These are phyloP conservation scores for Penicillium psychrosexuale DNA, from an alignment of 2,329 filamentous ascomycete species.

Conservation along the genomic window DNA sequence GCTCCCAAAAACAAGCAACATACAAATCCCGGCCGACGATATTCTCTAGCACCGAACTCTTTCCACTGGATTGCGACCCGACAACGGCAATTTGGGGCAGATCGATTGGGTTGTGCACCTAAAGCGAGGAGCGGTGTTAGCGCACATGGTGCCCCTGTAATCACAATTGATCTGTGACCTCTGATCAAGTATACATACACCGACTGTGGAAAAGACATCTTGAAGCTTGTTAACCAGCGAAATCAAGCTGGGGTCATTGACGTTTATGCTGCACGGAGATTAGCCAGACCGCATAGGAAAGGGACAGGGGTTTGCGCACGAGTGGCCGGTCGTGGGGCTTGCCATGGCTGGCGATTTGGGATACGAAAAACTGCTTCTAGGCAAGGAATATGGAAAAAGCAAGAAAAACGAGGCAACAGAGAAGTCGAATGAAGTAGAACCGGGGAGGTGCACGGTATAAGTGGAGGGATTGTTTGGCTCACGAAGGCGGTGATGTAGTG, in stretches of 20 bases:
- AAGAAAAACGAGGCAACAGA: slow-evolving; percentile 16
- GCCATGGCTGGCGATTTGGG: slow-evolving; percentile 42
- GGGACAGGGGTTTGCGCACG: slow-evolving; percentile 39
- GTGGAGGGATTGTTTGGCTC: slow-evolving; percentile 24
- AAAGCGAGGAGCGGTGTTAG: slow-evolving; percentile 30
- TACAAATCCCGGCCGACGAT: slow-evolving; percentile 99
- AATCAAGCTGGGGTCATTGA: slow-evolving; percentile 67
- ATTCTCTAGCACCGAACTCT: slow-evolving; percentile 98
- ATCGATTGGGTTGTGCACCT: slow-evolving; percentile 99
- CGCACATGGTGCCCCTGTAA: slow-evolving; percentile 5
- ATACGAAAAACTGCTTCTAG: slow-evolving; percentile 5
- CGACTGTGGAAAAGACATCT: slow-evolving; percentile 98
- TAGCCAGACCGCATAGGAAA: slow-evolving; percentile 28
- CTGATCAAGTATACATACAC: slow-evolving; percentile 53
- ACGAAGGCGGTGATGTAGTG: slow-evolving; percentile 28
- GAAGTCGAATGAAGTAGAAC: slow-evolving; percentile 7
- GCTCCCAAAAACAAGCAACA: slow-evolving; percentile 40
- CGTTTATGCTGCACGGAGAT: slow-evolving; percentile 58
- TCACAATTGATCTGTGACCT: slow-evolving; percentile 2
- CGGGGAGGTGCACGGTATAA: slow-evolving; percentile 9
- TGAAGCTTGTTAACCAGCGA: slow-evolving; percentile 97
- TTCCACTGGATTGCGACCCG: slow-evolving; percentile 97
- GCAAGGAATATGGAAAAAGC: slow-evolving; percentile 6
- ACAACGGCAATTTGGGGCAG: slow-evolving; percentile 97
- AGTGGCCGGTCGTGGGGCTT: slow-evolving; percentile 43